These are phyloP conservation scores for Penicillium sp. DNA, from an alignment of 2,329 filamentous ascomycete species.

Conservation along the genomic window DNA sequence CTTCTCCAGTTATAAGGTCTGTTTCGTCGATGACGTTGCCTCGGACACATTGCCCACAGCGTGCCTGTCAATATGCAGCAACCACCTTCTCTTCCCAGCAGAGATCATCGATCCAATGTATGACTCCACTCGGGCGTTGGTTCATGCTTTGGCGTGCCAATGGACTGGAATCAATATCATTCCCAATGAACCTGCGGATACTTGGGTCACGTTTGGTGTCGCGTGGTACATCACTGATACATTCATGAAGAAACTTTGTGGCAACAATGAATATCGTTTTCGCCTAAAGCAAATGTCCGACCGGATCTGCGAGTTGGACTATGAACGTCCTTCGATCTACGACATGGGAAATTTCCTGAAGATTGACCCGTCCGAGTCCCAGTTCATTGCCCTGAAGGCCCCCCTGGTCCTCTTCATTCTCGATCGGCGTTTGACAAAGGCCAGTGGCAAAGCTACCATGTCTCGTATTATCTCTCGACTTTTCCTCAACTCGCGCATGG, in stretches of 20 bases:
- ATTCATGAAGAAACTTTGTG: constrained; percentile 86
- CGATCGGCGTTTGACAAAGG: constrained; percentile 86
- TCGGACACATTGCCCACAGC: constrained; percentile 74
- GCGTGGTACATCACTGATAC: constrained; percentile 94
- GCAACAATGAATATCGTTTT: constrained; percentile 92
- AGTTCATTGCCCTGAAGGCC: constrained; percentile 89
- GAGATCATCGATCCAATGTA: constrained; percentile 83
- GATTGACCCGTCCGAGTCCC: constrained; percentile 78
- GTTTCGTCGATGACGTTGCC: constrained; percentile 87
- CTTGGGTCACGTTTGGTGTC: constrained; percentile 86
- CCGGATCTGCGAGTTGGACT: constrained; percentile 75
- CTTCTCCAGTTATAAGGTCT: constrained; percentile 87
- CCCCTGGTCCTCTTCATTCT: constrained; percentile 90
- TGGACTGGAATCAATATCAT: constrained; percentile 95
- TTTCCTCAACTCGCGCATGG: constrained; percentile 81
- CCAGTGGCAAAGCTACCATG: constrained; percentile 79
- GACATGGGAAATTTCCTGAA: constrained; percentile 75
- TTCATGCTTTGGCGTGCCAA: constrained; percentile 83
- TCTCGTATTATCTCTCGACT: constrained; percentile 82
- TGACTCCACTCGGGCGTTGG: constrained; percentile 74
- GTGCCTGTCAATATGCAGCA: constrained; percentile 85
- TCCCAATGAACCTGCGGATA: constrained; percentile 74
- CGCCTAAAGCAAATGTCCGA: constrained; percentile 84
- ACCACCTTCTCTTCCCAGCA: constrained; percentile 77
- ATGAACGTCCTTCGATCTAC: constrained; percentile 77